Conservation (phyloP, 257 asterid genomes). For the Buddleja alternifolia region DNA sequence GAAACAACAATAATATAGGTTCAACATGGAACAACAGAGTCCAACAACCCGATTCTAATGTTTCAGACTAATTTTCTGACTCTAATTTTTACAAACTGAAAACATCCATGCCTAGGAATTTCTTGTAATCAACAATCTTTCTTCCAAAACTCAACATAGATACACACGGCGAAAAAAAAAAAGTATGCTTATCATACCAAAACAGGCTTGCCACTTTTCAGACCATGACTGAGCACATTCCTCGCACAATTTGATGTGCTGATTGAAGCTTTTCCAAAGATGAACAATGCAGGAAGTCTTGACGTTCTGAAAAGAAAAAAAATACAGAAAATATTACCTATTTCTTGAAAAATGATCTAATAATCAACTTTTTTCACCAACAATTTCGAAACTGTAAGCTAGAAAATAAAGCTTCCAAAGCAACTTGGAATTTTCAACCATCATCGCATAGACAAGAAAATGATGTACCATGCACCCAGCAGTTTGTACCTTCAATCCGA, state of each 20-base stretch:
- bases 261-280: conserved; percentile 78
- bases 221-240: conserved; percentile 41
- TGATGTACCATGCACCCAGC: not conserved
- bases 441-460: not conserved
- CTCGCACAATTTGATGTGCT: conserved; percentile 54
- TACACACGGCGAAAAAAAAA: conserved; percentile 4
- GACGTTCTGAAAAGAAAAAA: conserved; percentile 66
- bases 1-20: not conserved
- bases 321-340: not conserved
- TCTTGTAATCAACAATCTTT: not conserved
- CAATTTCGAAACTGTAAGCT: conserved; percentile 8
- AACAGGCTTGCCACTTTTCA: conserved; percentile 59
- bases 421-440: conserved; percentile 3
- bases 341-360: not conserved
- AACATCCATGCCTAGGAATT: not conserved
- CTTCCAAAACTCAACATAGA: conserved; percentile 10
- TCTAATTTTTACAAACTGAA: not conserved
- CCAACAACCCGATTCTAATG: conserved; percentile 11
- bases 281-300: conserved; percentile 76
- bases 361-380: not conserved
- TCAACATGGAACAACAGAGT: conserved; percentile 1
- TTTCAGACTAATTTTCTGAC: not conserved
- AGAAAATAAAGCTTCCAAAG: not conserved
- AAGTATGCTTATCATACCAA: conserved; percentile 54
- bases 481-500: not conserved